Evolutionary conservation across 805 yeast species (phyloP).

Genomic region (Debaryomyces prosopidis): DNA sequence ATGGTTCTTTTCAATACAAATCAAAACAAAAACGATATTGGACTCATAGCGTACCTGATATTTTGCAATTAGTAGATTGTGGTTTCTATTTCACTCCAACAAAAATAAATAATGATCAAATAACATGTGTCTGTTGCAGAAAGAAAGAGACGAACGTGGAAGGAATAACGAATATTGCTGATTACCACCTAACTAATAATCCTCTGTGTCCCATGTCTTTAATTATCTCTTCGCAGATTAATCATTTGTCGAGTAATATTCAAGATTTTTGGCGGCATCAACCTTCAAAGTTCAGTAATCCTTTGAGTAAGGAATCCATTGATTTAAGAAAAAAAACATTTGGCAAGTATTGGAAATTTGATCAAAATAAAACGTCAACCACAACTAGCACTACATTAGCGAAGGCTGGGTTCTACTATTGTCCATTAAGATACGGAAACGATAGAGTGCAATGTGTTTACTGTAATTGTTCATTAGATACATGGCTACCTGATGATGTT

Average conservation of each 20-base stretch:
- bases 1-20: slow-evolving; percentile 11
- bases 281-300: slow-evolving; percentile 30
- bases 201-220: slow-evolving; percentile 19
- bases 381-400: slow-evolving; percentile 43
- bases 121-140: slow-evolving; percentile 60
- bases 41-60: slow-evolving; percentile 3
- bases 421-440: slow-evolving; percentile 27
- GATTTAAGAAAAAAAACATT: slow-evolving; percentile 41
- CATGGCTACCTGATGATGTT: slow-evolving; percentile 65
- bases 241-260: slow-evolving; percentile 4
- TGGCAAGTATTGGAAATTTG: slow-evolving; percentile 45
- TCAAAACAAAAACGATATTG: slow-evolving; percentile 3
- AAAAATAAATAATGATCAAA: slow-evolving; percentile 46
- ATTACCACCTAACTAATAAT: slow-evolving; percentile 17
- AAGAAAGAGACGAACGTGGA: slow-evolving; percentile 27
- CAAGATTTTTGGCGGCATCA: slow-evolving; percentile 15
- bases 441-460: slow-evolving; percentile 37
- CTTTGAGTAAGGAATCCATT: slow-evolving; percentile 27
- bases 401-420: slow-evolving; percentile 45
- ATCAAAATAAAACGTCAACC: slow-evolving; percentile 34
- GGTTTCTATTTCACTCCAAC: slow-evolving; percentile 65
- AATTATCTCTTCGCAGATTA: slow-evolving; percentile 12
- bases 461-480: slow-evolving; percentile 27
- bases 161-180: slow-evolving; percentile 15
- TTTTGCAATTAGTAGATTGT: slow-evolving; percentile 44